A percentile compares a stretch with the other conserved stretches of the same genome.
phyloP scores from a whole-genome alignment of 2,329 filamentous ascomycete species.

The Aspergillus nomiae region DNA sequence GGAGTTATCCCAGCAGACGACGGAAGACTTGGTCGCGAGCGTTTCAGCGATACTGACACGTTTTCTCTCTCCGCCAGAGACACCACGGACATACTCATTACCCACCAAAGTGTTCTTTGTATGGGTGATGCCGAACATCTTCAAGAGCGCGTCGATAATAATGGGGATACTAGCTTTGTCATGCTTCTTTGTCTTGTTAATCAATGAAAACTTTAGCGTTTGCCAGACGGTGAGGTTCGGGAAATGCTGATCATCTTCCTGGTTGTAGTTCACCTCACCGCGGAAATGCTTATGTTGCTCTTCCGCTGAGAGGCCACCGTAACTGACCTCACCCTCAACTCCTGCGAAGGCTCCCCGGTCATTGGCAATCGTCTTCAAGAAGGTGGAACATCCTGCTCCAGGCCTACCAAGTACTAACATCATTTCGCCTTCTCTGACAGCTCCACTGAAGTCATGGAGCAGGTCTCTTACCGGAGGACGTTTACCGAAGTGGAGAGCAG shows the following conservation, averaged over 20 bases:
- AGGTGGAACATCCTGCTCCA: conserved; percentile 74
- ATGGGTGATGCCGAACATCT: conserved; percentile 77
- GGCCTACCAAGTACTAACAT: conserved; percentile 73
- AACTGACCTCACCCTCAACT: conserved; percentile 70
- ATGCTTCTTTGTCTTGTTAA: conserved; percentile 72
- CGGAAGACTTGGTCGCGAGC: conserved; percentile 70
- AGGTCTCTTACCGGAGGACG: conserved; percentile 56
- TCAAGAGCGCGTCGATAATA: conserved; percentile 69
- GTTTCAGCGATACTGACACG: conserved; percentile 79
- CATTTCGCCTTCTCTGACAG: conserved; percentile 70
- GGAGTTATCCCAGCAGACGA: conserved; percentile 79
- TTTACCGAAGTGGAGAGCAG: conserved; percentile 51
- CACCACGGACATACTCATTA: conserved; percentile 71
- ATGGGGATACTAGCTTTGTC: conserved; percentile 65
- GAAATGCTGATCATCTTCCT: conserved; percentile 76
- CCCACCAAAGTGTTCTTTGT: conserved; percentile 75
- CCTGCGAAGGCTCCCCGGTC: conserved; percentile 65
- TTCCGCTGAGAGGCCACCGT: conserved; percentile 69
- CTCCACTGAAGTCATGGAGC: conserved; percentile 68
- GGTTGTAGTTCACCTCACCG: conserved; percentile 77
- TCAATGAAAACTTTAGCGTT: conserved; percentile 72
- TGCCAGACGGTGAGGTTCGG: conserved; percentile 75
- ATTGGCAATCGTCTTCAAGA: conserved; percentile 75
- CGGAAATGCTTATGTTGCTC: conserved; percentile 70
- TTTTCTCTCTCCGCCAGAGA: conserved; percentile 79